A percentile compares a stretch with the other conserved stretches of the same genome.
Evolutionary conservation across 108 stramenopile species (phyloP).

Genomic region (Conticribra weissflogii): DNA sequence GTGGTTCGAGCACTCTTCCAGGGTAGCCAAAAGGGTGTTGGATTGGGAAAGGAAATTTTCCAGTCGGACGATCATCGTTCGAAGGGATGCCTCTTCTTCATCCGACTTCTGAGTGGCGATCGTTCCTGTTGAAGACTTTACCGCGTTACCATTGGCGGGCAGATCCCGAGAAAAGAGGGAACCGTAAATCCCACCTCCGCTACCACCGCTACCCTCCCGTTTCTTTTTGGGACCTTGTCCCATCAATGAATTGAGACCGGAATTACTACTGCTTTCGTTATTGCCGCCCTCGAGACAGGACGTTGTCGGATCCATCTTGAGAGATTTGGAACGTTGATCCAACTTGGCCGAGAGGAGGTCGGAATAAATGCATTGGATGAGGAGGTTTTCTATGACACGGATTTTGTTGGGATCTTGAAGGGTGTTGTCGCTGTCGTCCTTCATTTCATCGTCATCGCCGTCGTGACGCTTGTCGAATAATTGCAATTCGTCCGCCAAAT

Average conservation of each 20-base stretch:
- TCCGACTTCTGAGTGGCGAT: slow-evolving; percentile 2
- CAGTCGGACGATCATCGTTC: slow-evolving; percentile 18
- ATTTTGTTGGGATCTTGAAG: background rate
- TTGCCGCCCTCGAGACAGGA: background rate
- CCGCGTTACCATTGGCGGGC: too few relatives aligned
- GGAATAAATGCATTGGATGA: slow-evolving; percentile 49
- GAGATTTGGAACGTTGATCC: slow-evolving; percentile 37
- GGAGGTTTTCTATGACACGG: slow-evolving; percentile 42
- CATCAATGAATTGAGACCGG: background rate
- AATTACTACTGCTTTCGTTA: background rate
- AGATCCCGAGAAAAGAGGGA: slow-evolving; percentile 41
- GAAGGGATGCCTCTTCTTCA: too few relatives aligned
- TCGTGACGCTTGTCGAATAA: slow-evolving; percentile 7
- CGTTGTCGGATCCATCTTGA: slow-evolving; percentile 17
- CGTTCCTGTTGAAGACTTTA: too few relatives aligned
- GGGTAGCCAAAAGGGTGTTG: background rate
- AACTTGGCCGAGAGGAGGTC: slow-evolving; percentile 40
- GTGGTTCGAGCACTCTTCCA: slow-evolving; percentile 13
- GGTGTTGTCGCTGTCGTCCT: background rate
- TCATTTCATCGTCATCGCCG: background rate
- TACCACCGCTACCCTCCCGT: background rate
- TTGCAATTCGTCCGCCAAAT: slow-evolving; percentile 21
- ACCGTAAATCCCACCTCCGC: slow-evolving; percentile 9
- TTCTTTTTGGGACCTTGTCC: slow-evolving; percentile 2
- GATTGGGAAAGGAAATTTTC: slow-evolving; percentile 22